These are phyloP conservation scores for Amylocystis lapponica DNA, from an alignment of 768 basidiomycete species.

Conservation along the genomic window DNA sequence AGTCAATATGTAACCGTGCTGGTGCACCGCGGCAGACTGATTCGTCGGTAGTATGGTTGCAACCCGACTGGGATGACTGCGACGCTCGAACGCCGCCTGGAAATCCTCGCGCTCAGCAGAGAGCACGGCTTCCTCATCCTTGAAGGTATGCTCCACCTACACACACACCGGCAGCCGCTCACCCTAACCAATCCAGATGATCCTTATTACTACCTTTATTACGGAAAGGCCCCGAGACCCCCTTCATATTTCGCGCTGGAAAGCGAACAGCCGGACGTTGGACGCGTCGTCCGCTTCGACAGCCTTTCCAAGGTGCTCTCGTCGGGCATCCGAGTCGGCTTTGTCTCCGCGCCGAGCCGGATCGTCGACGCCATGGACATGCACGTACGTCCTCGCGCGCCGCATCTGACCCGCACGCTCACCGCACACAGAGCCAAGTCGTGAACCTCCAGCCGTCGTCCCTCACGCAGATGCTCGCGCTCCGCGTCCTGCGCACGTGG, in stretches of 20 bases:
- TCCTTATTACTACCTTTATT: conserved; percentile 77
- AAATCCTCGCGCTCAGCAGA: conserved; percentile 65
- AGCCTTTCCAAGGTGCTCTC: conserved; percentile 82
- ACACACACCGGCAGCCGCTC: background rate
- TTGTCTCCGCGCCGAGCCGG: conserved; percentile 65
- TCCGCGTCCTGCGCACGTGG: conserved; percentile 60
- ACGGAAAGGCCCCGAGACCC: conserved; percentile 53
- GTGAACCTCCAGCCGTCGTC: conserved; percentile 64
- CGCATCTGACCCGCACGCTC: background rate
- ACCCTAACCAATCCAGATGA: conserved; percentile 51
- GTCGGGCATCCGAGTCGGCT: conserved; percentile 76
- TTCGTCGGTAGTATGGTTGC: conserved; percentile 56
- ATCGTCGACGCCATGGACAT: conserved; percentile 67
- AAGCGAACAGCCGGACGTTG: conserved; percentile 54
- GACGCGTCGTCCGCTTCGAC: conserved; percentile 84
- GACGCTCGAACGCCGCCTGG: conserved; percentile 59
- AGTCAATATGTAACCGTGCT: conserved; percentile 4
- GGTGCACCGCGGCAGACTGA: background rate
- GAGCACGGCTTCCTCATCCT: conserved; percentile 77
- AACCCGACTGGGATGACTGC: conserved; percentile 86
- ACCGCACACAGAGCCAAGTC: conserved; percentile 48
- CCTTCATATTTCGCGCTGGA: conserved; percentile 85
- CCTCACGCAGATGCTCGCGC: conserved; percentile 57
- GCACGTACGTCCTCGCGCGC: conserved; percentile 43
- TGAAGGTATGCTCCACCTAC: conserved; percentile 51